Evolutionary conservation across 2,329 filamentous ascomycete species (phyloP).

Genomic region (Claviceps sp.): DNA sequence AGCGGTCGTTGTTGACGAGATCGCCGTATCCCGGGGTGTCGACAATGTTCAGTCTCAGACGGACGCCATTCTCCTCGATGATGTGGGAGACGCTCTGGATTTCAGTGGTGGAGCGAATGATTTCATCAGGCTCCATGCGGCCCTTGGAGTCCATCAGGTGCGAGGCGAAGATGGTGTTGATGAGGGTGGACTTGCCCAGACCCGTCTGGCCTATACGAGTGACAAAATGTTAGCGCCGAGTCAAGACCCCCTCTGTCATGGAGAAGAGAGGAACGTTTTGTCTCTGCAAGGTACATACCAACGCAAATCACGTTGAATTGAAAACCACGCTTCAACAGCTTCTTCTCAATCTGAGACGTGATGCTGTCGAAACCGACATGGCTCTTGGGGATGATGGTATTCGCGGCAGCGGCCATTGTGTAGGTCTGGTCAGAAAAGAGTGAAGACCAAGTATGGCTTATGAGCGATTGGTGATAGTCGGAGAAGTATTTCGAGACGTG

Average conservation of each 20-base stretch:
- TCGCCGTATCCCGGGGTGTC: conserved; percentile 98
- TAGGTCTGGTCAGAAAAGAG: conserved; percentile 29
- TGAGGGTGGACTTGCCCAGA: conserved; percentile 94
- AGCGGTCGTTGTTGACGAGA: conserved; percentile 98
- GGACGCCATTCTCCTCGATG: conserved; percentile 98
- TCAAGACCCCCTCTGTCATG: neutral
- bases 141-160: conserved; percentile 99
- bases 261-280: conserved; percentile 1
- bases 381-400: conserved; percentile 77
- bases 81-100: conserved; percentile 97
- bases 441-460: neutral
- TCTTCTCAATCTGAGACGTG: conserved; percentile 98
- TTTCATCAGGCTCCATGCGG: conserved; percentile 81
- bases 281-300: conserved; percentile 48
- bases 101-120: conserved; percentile 88
- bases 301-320: conserved; percentile 99
- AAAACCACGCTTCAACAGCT: conserved; percentile 98
- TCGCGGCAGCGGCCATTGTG: conserved; percentile 49
- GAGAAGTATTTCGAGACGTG: conserved; percentile 13
- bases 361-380: conserved; percentile 99
- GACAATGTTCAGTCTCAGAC: conserved; percentile 94
- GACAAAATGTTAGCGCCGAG: conserved; percentile 8
- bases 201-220: conserved; percentile 72
- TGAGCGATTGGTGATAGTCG: conserved; percentile 8
- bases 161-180: conserved; percentile 99